Conservation (phyloP, 345 rosid genomes). For the Citrus australasica region DNA sequence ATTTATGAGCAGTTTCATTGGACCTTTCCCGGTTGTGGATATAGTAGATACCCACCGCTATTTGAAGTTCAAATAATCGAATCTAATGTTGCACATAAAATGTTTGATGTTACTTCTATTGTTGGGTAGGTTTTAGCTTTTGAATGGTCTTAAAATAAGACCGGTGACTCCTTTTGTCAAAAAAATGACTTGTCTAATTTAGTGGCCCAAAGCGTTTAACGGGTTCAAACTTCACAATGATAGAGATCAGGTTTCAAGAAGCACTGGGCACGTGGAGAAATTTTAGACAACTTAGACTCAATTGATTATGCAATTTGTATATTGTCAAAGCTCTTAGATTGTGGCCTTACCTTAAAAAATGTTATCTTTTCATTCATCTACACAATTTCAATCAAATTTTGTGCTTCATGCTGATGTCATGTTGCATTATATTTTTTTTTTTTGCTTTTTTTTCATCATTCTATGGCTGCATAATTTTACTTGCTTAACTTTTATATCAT, state of each 20-base stretch:
- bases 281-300: not conserved
- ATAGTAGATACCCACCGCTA: slow-evolving; percentile 7
- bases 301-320: slow-evolving; percentile 4
- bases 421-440: not conserved
- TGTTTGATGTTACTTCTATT: not conserved
- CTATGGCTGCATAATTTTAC: not conserved
- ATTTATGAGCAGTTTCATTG: slow-evolving; percentile 8
- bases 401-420: slow-evolving; percentile 6
- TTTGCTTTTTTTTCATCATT: not conserved
- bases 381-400: not conserved
- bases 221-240: not conserved
- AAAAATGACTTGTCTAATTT: slow-evolving; percentile 16
- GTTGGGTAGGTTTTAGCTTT: not conserved
- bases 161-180: slow-evolving; percentile 12
- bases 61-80: slow-evolving; percentile 3
- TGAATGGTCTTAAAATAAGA: slow-evolving; percentile 7
- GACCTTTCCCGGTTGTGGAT: not conserved
- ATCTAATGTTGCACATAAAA: not conserved
- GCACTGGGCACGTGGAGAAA: slow-evolving; percentile 13
- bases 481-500: not conserved
- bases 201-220: slow-evolving; percentile 14
- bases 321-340: slow-evolving; percentile 6
- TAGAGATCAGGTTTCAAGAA: slow-evolving; percentile 2
- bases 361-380: not conserved
- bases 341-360: not conserved